Evolutionary conservation across 148 eudicot genomes (phyloP).

Genomic region (Chenopodium formosanum): DNA sequence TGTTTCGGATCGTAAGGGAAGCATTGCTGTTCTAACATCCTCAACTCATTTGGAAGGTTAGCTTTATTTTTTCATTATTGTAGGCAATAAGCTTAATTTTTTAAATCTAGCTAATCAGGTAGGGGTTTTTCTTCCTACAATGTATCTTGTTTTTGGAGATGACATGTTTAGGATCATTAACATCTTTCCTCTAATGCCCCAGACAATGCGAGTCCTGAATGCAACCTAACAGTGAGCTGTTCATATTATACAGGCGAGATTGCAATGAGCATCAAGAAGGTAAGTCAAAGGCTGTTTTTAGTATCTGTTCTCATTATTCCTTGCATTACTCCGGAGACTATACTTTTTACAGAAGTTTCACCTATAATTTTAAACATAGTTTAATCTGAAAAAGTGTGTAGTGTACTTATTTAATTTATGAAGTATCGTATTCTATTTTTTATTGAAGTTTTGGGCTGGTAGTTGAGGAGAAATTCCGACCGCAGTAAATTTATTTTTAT

Average conservation of each 20-base stretch:
- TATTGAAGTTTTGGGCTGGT: not conserved
- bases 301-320: not conserved
- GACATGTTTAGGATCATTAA: constrained; percentile 1
- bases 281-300: constrained; percentile 25
- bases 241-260: constrained; percentile 87
- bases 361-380: not conserved
- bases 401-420: too few species aligned
- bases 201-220: constrained; percentile 91
- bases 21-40: constrained; percentile 71
- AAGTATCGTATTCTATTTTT: too few species aligned
- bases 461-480: not conserved
- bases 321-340: not conserved
- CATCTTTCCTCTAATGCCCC: constrained; percentile 24
- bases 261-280: constrained; percentile 85
- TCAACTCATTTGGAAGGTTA: constrained; percentile 64
- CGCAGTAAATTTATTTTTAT: not conserved
- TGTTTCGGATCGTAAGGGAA: constrained; percentile 91
- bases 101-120: not conserved
- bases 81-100: not conserved
- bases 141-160: not conserved
- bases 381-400: not conserved
- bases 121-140: not conserved
- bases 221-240: constrained; percentile 71
- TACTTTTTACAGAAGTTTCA: not conserved
- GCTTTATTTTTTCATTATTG: not conserved